Evolutionary conservation across 1,284 basidiomycete species (phyloP), one percentile per base, ranked within the genome.

Genomic region (Ganoderma boninense): DNA sequence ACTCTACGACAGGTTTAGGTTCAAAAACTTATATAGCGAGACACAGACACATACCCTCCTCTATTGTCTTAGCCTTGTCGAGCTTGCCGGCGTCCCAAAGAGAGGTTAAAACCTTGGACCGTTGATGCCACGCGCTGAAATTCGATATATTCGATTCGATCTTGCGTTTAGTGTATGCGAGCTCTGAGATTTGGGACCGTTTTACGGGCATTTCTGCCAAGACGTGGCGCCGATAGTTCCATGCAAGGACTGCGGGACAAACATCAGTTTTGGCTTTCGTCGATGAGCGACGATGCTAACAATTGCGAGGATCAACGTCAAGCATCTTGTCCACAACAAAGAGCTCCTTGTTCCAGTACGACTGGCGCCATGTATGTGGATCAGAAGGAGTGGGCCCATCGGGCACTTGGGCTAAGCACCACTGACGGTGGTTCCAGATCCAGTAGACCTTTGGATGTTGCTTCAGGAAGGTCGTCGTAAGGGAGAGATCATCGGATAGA

Each of bases 51-150:
- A 66, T 74, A 91, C 95, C 95, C 79, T 90, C 84, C 76, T 93
- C 90, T 76, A 89, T 89, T 38, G 87, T 88, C 74, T 84, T 82
- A 16, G 77, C 74, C 46, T 85, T 83, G 70, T 90, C 86, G 20
- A 89, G 79, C 62, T 86, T 83, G 1, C 87, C 86, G 43, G 82
- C 80, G 4, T 85, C 84, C 95, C 95, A 97, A 7, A 95, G 78
- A 4, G 85, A 86, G 0, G 86, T 82, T 20, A 96, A 84, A 1
- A 97, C 86, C 80, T 97, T 97, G 2, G 96, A 95, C 35, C 98
- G 90, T 75, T 97, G 96, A 81, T 99, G 98, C 98, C 98, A 99
- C 20, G 98, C 98, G 69, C 95, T 97, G 80, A 98, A 99, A 80
- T 99, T 99, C 62, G 95, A 97, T 79, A 99, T 98, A 80, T 96